phyloP scores from a whole-genome alignment of 352 stramenopile genomes.

The Phytophthora capsici region DNA sequence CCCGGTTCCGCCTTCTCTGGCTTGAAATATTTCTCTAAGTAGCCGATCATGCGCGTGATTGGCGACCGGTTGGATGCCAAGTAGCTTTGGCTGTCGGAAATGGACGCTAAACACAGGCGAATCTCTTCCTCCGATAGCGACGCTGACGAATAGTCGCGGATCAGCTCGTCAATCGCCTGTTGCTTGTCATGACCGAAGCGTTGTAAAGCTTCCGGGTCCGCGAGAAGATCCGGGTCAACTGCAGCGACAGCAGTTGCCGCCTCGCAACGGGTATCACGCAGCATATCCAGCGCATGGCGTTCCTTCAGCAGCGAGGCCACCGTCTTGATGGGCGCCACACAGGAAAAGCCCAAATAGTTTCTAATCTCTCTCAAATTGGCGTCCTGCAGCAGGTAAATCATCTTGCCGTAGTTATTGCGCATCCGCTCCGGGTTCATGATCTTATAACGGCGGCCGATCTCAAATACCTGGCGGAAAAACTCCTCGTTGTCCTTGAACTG shows the following conservation, averaged over 20 bases:
- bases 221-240: slow-evolving; percentile 16
- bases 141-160: slow-evolving; percentile 55
- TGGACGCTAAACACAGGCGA: slow-evolving; percentile 52
- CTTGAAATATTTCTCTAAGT: slow-evolving; percentile 63
- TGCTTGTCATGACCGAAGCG: slow-evolving; percentile 39
- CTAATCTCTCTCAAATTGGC: slow-evolving; percentile 77
- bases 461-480: slow-evolving; percentile 87
- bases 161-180: slow-evolving; percentile 42
- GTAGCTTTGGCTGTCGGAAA: slow-evolving; percentile 67
- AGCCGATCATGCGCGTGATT: slow-evolving; percentile 72
- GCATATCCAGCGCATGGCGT: slow-evolving; percentile 62
- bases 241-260: slow-evolving; percentile 63
- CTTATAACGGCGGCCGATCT: slow-evolving; percentile 95
- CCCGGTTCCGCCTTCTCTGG: slow-evolving; percentile 49
- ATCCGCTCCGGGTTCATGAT: slow-evolving; percentile 94
- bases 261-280: slow-evolving; percentile 75
- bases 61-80: slow-evolving; percentile 61
- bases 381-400: slow-evolving; percentile 95
- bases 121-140: slow-evolving; percentile 64
- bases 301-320: slow-evolving; percentile 81
- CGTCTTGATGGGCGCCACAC: slow-evolving; percentile 69
- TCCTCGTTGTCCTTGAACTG: slow-evolving; percentile 80
- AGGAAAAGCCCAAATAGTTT: slow-evolving; percentile 82
- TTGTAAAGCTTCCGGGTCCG: slow-evolving; percentile 22
- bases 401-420: slow-evolving; percentile 94